A percentile compares a stretch with the other conserved stretches of the same genome.
Evolutionary conservation across 345 rosid species (phyloP).

Genomic region (Balakata baccata): DNA sequence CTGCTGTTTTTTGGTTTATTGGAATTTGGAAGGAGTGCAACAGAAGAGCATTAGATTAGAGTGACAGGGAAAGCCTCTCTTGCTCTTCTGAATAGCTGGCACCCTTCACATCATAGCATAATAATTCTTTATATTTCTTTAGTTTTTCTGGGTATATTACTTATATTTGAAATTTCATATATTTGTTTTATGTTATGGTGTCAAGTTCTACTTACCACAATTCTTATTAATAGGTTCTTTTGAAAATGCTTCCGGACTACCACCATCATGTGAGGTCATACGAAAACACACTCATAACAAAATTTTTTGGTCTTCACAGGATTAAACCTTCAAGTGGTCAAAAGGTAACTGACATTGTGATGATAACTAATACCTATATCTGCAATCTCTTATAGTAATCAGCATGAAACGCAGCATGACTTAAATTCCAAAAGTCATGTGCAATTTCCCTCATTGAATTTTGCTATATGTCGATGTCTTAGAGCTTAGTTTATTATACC

Average conservation of each 20-base stretch:
- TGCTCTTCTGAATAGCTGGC: too few species aligned
- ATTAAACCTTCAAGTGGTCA: conserved; percentile 98
- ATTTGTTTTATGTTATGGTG: conserved; percentile 2
- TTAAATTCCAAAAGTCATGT: not conserved
- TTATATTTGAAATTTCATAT: not conserved
- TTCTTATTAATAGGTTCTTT: conserved; percentile 63
- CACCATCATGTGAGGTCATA: conserved; percentile 86
- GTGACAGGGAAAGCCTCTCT: too few species aligned
- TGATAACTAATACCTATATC: not conserved
- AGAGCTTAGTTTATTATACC: conserved; percentile 13
- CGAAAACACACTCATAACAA: conserved; percentile 93
- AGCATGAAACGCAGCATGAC: not conserved
- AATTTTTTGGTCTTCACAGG: conserved; percentile 98
- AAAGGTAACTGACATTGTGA: conserved; percentile 49
- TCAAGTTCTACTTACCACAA: conserved; percentile 21
- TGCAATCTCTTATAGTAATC: not conserved
- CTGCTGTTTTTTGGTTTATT: too few species aligned
- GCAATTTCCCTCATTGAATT: not conserved
- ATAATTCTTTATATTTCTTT: not conserved
- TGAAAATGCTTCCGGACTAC: conserved; percentile 92
- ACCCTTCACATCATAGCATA: too few species aligned
- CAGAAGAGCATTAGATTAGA: too few species aligned
- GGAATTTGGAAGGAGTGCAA: too few species aligned
- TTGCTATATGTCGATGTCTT: not conserved
- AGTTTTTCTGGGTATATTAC: too few species aligned